Base-by-base conservation (phyloP, 2,329 filamentous ascomycete genomes). In the Colletotrichum lentis region DNA sequence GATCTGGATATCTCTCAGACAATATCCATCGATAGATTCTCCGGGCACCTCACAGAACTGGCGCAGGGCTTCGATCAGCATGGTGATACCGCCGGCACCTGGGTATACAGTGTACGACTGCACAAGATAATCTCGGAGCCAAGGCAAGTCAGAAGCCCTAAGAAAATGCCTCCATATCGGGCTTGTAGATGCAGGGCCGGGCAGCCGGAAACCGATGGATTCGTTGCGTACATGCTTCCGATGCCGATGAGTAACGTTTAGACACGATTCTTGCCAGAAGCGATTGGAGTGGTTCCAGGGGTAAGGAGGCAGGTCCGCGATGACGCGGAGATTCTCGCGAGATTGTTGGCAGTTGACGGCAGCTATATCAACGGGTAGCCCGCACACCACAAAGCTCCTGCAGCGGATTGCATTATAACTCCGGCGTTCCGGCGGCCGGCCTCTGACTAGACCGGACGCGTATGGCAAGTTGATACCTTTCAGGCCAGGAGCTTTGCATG, bases 61-160 rank as follows among this genome's bases (percentile, higher is more conserved):
- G 0, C 60, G 57, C 0, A 71, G 27, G 3, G 69, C 72, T 31
- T 72, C 72, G 8, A 71, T 65, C 1, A 60, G 64, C 70, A 80
- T 74, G 10, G 77, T 73, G 3, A 77, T 73, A n/a, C 73, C 72
- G 27, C 78, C 80, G 11, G 76, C 74, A 18, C 76, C 78, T 55
- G 81, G 77, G 62, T 78, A 80, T 66, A 82, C 80, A 64, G 78
- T 78, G 46, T 81, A 75, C 70, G 77, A 82, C 66, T 82, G 77
- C 71, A 84, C 81, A 20, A 74, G 70, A 72, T 84, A 83, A 67
- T 84, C 81, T 63, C 81, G 73, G 18, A 82, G 77, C 67, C 84
- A 85, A 11, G 84, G 78, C n/a, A 80, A 60, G 35, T 81, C 77
- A 4, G 75, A 73, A 0, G 77, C 62, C 50, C 69, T 52, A 57